Percentiles rank a stretch among this genome's conserved stretches.
Conservation (phyloP, 129 eudicot genomes). For the Arctium minus region DNA sequence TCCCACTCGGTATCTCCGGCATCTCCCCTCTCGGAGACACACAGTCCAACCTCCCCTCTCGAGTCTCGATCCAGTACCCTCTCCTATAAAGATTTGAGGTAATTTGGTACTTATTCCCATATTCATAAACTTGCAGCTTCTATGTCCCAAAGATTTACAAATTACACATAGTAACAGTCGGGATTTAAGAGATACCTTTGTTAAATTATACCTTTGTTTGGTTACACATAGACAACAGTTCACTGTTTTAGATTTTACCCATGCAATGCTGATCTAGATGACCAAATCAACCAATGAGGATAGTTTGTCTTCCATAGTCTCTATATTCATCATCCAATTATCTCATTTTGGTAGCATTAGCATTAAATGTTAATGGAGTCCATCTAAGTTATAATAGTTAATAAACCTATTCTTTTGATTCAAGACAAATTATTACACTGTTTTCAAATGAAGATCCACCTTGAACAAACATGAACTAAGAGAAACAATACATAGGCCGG, state of each 20-base stretch:
- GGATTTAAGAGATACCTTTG: too few species aligned
- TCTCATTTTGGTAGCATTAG: constrained; percentile 6
- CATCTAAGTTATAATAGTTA: background rate
- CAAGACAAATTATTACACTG: background rate
- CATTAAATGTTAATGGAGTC: background rate
- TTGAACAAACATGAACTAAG: background rate
- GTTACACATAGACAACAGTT: background rate
- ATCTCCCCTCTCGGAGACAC: too few species aligned
- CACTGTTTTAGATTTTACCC: background rate
- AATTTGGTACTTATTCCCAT: too few species aligned
- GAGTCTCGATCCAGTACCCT: too few species aligned
- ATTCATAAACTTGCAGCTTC: too few species aligned
- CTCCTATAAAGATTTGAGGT: too few species aligned
- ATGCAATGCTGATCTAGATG: background rate
- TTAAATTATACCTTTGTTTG: too few species aligned
- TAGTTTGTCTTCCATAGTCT: background rate
- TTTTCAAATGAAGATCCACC: background rate
- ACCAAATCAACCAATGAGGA: background rate
- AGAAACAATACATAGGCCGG: background rate
- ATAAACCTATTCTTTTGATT: background rate
- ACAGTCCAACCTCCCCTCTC: too few species aligned
- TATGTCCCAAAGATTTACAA: too few species aligned
- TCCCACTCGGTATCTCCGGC: too few species aligned
- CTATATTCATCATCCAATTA: background rate
- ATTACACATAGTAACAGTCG: too few species aligned